Base-by-base conservation (phyloP, 2,329 filamentous ascomycete genomes). In the Ophiostoma sp. region DNA sequence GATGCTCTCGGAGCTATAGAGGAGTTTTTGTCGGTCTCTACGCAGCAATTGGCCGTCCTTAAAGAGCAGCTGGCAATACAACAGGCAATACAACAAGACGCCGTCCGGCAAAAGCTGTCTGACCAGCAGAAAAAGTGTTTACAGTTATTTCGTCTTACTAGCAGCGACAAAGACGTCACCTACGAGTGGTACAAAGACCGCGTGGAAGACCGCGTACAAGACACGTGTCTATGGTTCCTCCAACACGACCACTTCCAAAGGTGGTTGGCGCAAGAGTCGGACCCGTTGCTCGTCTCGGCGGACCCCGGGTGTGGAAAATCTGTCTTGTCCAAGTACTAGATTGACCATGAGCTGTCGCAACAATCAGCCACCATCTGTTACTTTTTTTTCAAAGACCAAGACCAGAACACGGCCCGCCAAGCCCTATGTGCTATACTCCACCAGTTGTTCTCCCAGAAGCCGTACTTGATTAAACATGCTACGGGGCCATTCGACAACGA, bases 311-410 rank as follows among this genome's bases (percentile, higher is more conserved):
- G 69, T 31, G 72, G 72, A 25, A 74, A 74, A 42, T 72, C 72
- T 6, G 72, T 74, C 2, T 28, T 74, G 31, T 48, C 61, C 22
- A 66, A 66, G 61, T 33, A 39, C 19, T 63, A 72, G 28, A 42
- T 69, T 22, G 66, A 73, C 25, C 1, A 2, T 2, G 36, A 33
- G 52, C 22, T 71, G 33, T 0, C 61, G n/a, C 7, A 61, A 22
- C 28, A 31, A 2, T n/a, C 11, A 9, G 19, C 33, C 17, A 79
- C 77, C 0, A 77, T 82, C 2, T 83, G 82, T 75, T 85, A 84
- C 76, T 85, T 83, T 73, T 85, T 85, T 73, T 85, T 85, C 76
- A 83, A 83, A 73, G 80, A 82, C 39, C 75, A 80, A 70, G 78
- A 80, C 45, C 82, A 84, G 61, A 79, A 82, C 45, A 82, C 75